Percentiles rank a stretch among this genome's conserved stretches.
These are phyloP conservation scores for Colletotrichum navitas DNA, from an alignment of 2,329 filamentous ascomycete species.

Conservation along the genomic window DNA sequence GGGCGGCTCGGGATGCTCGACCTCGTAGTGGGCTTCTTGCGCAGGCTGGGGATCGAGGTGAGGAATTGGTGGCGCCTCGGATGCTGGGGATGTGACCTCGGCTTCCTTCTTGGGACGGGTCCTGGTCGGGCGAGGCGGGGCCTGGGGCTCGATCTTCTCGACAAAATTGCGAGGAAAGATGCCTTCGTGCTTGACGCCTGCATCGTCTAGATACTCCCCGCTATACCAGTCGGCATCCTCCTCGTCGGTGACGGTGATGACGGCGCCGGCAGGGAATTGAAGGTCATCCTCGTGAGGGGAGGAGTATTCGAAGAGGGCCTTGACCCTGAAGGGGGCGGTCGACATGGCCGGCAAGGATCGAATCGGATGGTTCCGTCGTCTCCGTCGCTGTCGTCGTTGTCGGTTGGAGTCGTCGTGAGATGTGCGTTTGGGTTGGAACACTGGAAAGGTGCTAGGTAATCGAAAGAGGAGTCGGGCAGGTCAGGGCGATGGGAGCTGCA, in stretches of 20 bases:
- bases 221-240: conserved; percentile 96
- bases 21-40: conserved; percentile 53
- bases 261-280: conserved; percentile 84
- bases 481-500: conserved; percentile 33
- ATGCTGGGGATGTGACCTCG: conserved; percentile 48
- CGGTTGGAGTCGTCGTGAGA: conserved; percentile 11
- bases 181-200: conserved; percentile 81
- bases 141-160: conserved; percentile 91
- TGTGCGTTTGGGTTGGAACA: conserved; percentile 9
- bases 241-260: conserved; percentile 93
- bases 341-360: conserved; percentile 41
- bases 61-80: conserved; percentile 45
- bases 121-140: conserved; percentile 87
- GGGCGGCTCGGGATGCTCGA: conserved; percentile 49
- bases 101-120: conserved; percentile 76
- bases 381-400: conserved; percentile 20
- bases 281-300: conserved; percentile 97
- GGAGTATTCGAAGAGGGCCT: conserved; percentile 93
- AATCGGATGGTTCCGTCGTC: conserved; percentile 19
- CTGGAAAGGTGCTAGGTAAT: conserved; percentile 25
- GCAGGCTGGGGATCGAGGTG: conserved; percentile 48
- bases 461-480: conserved; percentile 39
- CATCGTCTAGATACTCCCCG: conserved; percentile 85
- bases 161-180: conserved; percentile 98
- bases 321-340: conserved; percentile 87